These are phyloP conservation scores for Coelastrella sp. DNA, from an alignment of 139 green algal species.

Conservation along the genomic window DNA sequence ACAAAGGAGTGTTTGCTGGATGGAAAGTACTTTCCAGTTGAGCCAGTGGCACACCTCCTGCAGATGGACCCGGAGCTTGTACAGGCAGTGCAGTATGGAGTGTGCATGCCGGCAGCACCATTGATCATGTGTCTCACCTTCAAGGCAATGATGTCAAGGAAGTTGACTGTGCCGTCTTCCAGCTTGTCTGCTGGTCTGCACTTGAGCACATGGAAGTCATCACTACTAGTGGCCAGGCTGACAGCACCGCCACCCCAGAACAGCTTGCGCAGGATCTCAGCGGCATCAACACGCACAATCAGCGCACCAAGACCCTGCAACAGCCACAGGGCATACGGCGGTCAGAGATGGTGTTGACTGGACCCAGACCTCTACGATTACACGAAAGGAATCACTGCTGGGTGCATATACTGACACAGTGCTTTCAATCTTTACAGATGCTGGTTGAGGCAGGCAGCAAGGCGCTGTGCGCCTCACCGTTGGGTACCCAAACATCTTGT, in stretches of 20 bases:
- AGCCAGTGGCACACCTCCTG: no score
- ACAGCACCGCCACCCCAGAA: constrained; percentile 85
- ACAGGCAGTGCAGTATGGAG: no score
- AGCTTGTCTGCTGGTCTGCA: constrained; percentile 69
- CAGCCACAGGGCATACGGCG: background rate
- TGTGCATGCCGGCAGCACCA: background rate
- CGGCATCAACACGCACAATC: constrained; percentile 63
- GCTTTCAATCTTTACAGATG: no score
- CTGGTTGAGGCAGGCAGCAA: no score
- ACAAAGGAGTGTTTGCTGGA: no score
- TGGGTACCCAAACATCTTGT: constrained; percentile 87
- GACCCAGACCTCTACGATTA: no score
- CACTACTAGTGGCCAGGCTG: constrained; percentile 67
- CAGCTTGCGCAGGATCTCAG: constrained; percentile 39
- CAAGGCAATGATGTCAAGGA: constrained; percentile 80
- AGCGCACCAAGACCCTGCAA: constrained; percentile 69
- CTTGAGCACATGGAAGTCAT: constrained; percentile 83
- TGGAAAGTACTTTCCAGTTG: no score
- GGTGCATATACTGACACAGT: no score
- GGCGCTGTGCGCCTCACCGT: constrained; percentile 50
- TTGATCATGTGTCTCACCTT: constrained; percentile 27
- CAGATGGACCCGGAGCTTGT: no score
- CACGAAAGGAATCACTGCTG: no score
- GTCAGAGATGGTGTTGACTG: no score
- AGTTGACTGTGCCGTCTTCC: constrained; percentile 82